These are phyloP conservation scores for Sporothrix brasiliensis DNA, from an alignment of 2,329 filamentous ascomycete genomes.

Conservation along the genomic window DNA sequence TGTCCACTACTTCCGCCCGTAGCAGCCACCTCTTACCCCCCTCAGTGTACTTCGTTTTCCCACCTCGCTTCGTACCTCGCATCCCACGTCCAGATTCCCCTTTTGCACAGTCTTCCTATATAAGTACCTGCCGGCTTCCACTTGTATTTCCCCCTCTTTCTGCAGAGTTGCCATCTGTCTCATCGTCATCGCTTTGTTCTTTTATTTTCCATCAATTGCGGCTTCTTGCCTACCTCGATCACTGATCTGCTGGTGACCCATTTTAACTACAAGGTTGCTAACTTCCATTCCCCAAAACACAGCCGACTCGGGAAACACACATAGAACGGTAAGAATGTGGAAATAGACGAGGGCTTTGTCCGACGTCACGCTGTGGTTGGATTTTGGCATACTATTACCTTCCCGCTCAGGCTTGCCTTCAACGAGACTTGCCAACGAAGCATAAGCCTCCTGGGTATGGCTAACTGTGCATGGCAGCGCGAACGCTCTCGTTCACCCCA, in stretches of 20 bases:
- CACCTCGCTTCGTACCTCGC: conserved; percentile 21
- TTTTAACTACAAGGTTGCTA: conserved; percentile 19
- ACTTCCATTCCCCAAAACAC: conserved; percentile 35
- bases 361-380: not conserved
- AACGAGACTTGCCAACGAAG: not conserved
- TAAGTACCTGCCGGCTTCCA: conserved; percentile 1
- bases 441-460: not conserved
- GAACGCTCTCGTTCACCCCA: conserved; percentile 81
- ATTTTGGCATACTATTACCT: not conserved
- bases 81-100: conserved; percentile 9
- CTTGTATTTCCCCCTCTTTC: not conserved
- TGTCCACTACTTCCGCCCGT: conserved; percentile 1
- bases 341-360: not conserved
- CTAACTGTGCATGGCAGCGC: conserved; percentile 59
- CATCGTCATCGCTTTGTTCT: not conserved
- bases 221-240: conserved; percentile 35
- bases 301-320: conserved; percentile 65
- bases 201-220: conserved; percentile 14
- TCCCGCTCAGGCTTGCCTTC: not conserved
- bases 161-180: not conserved
- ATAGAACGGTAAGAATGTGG: conserved; percentile 58
- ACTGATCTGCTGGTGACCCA: not conserved
- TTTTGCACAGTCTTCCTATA: not conserved
- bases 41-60: conserved; percentile 18
- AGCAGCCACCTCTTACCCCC: conserved; percentile 10